These are phyloP conservation scores for Tripterygium wilfordii DNA, from an alignment of 177 flowering plant genomes.

Conservation along the genomic window DNA sequence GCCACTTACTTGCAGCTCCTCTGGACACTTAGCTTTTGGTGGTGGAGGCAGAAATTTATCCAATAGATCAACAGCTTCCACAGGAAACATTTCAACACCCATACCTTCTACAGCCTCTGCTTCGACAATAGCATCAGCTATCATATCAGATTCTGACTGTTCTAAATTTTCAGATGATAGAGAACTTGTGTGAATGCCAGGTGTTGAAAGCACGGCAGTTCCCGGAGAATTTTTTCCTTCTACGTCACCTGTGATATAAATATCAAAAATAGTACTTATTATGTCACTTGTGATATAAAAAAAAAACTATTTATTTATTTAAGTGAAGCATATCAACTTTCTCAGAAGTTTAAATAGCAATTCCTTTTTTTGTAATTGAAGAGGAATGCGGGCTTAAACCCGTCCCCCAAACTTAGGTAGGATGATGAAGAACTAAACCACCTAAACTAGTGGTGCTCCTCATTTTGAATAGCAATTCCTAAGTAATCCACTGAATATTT, in stretches of 20 bases:
- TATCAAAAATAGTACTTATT: too few relatives aligned
- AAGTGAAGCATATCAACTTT: too few relatives aligned
- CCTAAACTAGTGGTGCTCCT: too few relatives aligned
- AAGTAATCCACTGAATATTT: too few relatives aligned
- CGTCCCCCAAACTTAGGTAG: too few relatives aligned
- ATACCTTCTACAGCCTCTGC: constrained; percentile 29
- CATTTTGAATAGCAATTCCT: too few relatives aligned
- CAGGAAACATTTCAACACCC: constrained; percentile 28
- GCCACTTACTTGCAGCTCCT: constrained; percentile 80
- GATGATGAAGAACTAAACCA: too few relatives aligned
- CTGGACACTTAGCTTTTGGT: constrained; percentile 62
- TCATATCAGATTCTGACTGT: constrained; percentile 24
- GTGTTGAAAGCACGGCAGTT: constrained; percentile 28
- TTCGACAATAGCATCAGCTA: constrained; percentile 21
- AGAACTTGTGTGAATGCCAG: constrained; percentile 30
- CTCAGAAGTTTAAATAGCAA: too few relatives aligned
- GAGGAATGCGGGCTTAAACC: neutral
- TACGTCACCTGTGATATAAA: constrained; percentile 32
- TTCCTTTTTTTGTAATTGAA: neutral
- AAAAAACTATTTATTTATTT: too few relatives aligned
- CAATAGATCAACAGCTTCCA: constrained; percentile 46
- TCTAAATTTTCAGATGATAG: constrained; percentile 38
- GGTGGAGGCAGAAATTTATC: constrained; percentile 79
- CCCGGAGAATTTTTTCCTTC: constrained; percentile 38
- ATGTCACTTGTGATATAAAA: too few relatives aligned